Percentiles rank a stretch among this genome's conserved stretches.
These are phyloP conservation scores for Colletotrichum sp. DNA, from an alignment of 2,329 filamentous ascomycete species.

Conservation along the genomic window DNA sequence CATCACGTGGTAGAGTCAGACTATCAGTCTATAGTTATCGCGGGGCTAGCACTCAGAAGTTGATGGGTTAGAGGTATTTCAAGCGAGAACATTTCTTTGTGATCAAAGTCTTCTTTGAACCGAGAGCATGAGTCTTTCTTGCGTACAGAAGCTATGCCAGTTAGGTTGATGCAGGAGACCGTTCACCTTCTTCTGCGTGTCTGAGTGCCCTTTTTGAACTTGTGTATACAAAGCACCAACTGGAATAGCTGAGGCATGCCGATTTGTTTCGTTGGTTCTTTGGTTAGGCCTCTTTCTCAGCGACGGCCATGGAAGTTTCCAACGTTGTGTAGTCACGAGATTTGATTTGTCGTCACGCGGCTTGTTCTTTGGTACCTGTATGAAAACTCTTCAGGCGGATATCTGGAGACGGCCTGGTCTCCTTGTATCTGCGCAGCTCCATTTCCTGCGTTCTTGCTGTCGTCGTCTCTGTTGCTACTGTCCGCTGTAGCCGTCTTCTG, in stretches of 20 bases:
- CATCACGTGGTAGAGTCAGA: background rate
- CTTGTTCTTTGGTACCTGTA: background rate
- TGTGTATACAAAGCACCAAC: background rate
- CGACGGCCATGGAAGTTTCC: background rate
- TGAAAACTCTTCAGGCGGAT: background rate
- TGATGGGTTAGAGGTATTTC: background rate
- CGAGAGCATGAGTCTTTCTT: background rate
- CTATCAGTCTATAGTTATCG: background rate
- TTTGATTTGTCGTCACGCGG: background rate
- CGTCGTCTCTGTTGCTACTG: background rate
- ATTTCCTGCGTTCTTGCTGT: background rate
- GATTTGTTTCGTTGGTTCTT: background rate
- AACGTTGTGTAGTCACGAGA: accelerated
- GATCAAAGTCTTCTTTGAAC: background rate
- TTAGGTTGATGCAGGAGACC: background rate
- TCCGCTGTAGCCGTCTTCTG: no score
- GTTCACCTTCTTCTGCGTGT: background rate
- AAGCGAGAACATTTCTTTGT: background rate
- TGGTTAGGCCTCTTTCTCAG: background rate
- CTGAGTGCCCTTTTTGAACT: background rate
- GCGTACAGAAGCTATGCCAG: background rate
- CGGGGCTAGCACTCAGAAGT: background rate
- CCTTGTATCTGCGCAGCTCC: background rate
- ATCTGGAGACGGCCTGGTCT: background rate
- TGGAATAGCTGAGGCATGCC: background rate